A percentile compares a stretch with the other conserved stretches of the same genome.
phyloP scores from a whole-genome alignment of 192 early-diverging fungal species.

The Coemansia sp. region DNA sequence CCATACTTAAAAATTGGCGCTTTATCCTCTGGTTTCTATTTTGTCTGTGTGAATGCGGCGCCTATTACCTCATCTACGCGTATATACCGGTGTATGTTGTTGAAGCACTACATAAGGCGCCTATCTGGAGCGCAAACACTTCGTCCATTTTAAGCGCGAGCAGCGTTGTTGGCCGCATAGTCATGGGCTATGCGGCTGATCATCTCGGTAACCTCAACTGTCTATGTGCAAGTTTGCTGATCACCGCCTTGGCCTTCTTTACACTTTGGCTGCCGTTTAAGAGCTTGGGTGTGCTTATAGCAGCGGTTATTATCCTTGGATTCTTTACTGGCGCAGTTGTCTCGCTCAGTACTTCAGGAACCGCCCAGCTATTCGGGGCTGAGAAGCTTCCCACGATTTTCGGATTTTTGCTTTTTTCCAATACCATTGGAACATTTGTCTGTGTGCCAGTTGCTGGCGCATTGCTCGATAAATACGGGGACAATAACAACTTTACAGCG shows the following conservation, averaged over 20 bases:
- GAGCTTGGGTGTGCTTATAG: constrained; percentile 6
- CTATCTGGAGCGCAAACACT: constrained; percentile 27
- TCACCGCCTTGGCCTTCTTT: constrained; percentile 12
- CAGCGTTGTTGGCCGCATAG: constrained; percentile 22
- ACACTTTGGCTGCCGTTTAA: constrained; percentile 34
- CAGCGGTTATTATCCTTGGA: constrained; percentile 18
- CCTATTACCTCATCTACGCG: constrained; percentile 16
- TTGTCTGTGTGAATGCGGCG: constrained; percentile 9
- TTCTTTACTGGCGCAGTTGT: constrained; percentile 19
- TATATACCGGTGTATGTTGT: constrained; percentile 30
- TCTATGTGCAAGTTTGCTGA: background rate
- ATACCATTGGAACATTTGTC: constrained; percentile 17
- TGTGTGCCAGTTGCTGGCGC: constrained; percentile 18
- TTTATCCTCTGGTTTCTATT: constrained; percentile 24
- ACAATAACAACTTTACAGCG: constrained; percentile 14
- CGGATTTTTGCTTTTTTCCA: constrained; percentile 18
- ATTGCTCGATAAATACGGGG: constrained; percentile 30
- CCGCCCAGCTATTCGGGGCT: constrained; percentile 20
- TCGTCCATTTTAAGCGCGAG: constrained; percentile 31
- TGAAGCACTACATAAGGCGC: background rate
- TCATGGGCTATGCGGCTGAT: constrained; percentile 17
- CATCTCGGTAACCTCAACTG: constrained; percentile 20
- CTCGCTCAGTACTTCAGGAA: constrained; percentile 15
- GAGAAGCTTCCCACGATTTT: constrained; percentile 24
- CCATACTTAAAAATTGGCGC: constrained; percentile 3